These are phyloP conservation scores for Raphanus sativus DNA, from an alignment of 345 rosid species.

Conservation along the genomic window DNA sequence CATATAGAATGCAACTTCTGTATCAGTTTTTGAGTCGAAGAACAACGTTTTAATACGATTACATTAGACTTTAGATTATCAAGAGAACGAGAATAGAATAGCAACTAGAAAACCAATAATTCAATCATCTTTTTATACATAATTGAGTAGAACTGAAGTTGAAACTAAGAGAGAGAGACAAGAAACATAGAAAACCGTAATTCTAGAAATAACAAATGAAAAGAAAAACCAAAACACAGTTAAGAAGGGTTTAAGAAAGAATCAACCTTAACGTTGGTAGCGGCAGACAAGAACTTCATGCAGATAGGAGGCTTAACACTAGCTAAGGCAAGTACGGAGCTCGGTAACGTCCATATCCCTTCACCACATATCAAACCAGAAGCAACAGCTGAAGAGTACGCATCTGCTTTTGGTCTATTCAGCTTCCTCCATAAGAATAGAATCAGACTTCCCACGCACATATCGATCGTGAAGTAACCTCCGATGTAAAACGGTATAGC, in stretches of 20 bases:
- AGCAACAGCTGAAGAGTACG: slow-evolving; percentile 65
- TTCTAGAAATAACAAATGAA: neutral
- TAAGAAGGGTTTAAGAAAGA: slow-evolving; percentile 44
- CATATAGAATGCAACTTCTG: slow-evolving; percentile 15
- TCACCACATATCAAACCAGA: slow-evolving; percentile 79
- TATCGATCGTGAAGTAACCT: slow-evolving; percentile 66
- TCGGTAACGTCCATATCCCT: slow-evolving; percentile 71
- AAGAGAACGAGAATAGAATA: too few relatives aligned
- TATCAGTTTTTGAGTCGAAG: slow-evolving; percentile 1
- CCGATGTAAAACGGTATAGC: slow-evolving; percentile 78
- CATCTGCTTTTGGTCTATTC: slow-evolving; percentile 60
- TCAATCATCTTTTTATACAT: neutral
- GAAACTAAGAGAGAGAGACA: slow-evolving; percentile 16
- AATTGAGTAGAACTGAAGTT: slow-evolving; percentile 12
- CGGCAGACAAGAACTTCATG: slow-evolving; percentile 69
- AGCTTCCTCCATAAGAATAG: slow-evolving; percentile 59
- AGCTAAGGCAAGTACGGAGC: slow-evolving; percentile 58
- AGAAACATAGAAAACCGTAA: neutral
- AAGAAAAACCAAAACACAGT: neutral
- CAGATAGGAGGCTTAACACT: slow-evolving; percentile 68
- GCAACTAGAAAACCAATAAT: neutral
- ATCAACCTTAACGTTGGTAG: slow-evolving; percentile 52
- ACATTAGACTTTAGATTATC: too few relatives aligned
- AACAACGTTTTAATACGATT: neutral
- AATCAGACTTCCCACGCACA: slow-evolving; percentile 76